phyloP scores from a whole-genome alignment of 2,329 filamentous ascomycete genomes.

The Penicillium occitanis region DNA sequence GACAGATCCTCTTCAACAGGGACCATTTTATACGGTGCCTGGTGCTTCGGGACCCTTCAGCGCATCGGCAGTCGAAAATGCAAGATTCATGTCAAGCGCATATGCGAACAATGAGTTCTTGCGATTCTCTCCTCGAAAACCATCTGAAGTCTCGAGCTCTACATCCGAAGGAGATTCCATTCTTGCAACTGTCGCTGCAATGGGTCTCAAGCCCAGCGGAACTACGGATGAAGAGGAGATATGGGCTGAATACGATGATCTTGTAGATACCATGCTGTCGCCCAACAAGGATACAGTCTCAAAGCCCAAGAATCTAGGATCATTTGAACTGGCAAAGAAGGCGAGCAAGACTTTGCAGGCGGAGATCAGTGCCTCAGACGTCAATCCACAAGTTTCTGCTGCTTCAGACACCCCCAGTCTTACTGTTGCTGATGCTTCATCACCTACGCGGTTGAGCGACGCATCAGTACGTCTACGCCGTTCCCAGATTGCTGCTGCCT shows the following conservation, averaged over 20 bases:
- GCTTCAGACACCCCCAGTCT: conserved; percentile 26
- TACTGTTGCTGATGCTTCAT: conserved; percentile 25
- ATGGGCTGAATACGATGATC: conserved; percentile 91
- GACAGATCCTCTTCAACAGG: conserved; percentile 28
- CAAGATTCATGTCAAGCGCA: conserved; percentile 39
- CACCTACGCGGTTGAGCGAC: conserved; percentile 31
- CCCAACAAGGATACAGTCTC: conserved; percentile 33
- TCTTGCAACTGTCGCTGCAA: conserved; percentile 63
- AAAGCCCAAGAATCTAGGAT: conserved; percentile 27
- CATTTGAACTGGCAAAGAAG: conserved; percentile 39
- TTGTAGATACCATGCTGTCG: conserved; percentile 69
- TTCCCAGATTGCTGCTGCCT: conserved; percentile 52
- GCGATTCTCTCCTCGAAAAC: conserved; percentile 69
- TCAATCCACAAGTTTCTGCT: conserved; percentile 7
- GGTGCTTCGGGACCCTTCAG: conserved; percentile 36
- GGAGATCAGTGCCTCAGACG: conserved; percentile 30
- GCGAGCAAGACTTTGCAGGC: conserved; percentile 42
- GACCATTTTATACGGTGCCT: conserved; percentile 28
- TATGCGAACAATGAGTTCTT: conserved; percentile 63
- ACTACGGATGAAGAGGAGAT: conserved; percentile 78
- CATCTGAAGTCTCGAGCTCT: conserved; percentile 66
- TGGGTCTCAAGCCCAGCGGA: conserved; percentile 62
- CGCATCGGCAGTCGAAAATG: conserved; percentile 33
- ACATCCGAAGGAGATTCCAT: conserved; percentile 62
- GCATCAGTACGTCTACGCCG: conserved; percentile 48